A percentile compares a stretch with the other conserved stretches of the same genome.
Conservation (phyloP, 2,329 filamentous ascomycete genomes). For the Aspergillus sp. region DNA sequence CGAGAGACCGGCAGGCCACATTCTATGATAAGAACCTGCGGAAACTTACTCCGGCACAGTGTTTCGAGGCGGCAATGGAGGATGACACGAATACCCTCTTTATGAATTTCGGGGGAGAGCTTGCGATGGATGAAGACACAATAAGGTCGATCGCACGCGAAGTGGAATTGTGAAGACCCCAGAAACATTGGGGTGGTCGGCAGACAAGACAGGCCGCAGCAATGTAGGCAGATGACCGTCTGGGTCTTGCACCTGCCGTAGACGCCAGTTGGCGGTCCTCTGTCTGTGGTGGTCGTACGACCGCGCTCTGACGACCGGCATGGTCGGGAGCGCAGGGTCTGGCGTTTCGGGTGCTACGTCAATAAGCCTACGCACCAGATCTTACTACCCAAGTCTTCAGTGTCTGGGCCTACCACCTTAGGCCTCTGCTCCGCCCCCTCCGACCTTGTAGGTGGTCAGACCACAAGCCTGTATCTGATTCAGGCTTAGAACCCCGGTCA, state of each 20-base stretch:
- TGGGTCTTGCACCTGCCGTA: neutral
- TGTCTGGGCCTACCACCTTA: neutral
- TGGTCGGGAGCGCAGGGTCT: neutral
- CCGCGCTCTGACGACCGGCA: neutral
- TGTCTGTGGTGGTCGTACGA: neutral
- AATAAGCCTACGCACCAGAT: neutral
- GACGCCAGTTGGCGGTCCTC: constrained; percentile 1
- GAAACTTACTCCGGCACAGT: neutral
- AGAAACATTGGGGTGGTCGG: neutral
- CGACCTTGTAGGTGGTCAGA: neutral
- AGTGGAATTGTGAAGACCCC: neutral
- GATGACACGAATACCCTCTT: neutral
- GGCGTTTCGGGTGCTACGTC: neutral
- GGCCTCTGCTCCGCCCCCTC: neutral
- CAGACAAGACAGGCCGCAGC: neutral
- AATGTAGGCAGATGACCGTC: neutral
- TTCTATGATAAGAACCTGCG: neutral
- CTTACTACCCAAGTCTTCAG: neutral
- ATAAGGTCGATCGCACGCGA: neutral
- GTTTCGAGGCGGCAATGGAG: neutral
- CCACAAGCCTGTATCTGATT: neutral
- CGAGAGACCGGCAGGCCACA: neutral
- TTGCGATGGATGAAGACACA: neutral
- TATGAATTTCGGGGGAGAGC: neutral
- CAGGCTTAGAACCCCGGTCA: neutral